Percentiles rank a stretch among this genome's conserved stretches.
Conservation (phyloP, 2,329 filamentous ascomycete genomes). For the Aureobasidium sp. region DNA sequence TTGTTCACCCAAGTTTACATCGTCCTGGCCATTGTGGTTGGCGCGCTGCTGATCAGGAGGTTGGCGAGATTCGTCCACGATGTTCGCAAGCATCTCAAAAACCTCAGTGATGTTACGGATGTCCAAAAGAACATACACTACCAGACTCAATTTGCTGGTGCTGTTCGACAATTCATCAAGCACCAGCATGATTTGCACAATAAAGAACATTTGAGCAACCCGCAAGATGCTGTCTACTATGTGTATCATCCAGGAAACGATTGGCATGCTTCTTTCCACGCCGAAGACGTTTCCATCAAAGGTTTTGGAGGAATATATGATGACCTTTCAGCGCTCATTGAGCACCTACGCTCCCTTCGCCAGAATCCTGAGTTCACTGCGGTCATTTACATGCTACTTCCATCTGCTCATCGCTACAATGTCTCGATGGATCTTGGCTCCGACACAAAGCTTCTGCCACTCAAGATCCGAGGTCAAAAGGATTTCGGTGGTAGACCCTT, state of each 20-base stretch:
- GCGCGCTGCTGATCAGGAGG: slow-evolving; percentile 9
- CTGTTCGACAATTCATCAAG: background rate
- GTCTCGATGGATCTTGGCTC: background rate
- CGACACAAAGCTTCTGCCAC: background rate
- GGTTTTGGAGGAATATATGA: background rate
- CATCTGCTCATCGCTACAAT: slow-evolving; percentile 1
- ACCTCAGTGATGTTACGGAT: slow-evolving; percentile 3
- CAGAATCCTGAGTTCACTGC: background rate
- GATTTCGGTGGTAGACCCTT: background rate
- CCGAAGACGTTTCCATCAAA: background rate
- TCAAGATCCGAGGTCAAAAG: slow-evolving; percentile 1
- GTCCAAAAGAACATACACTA: slow-evolving; percentile 2
- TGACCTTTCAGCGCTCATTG: background rate
- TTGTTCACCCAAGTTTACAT: slow-evolving; percentile 5
- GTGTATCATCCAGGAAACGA: slow-evolving; percentile 11
- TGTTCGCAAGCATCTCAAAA: background rate
- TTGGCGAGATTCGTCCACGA: slow-evolving; percentile 4
- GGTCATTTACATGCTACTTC: background rate
- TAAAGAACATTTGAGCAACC: background rate
- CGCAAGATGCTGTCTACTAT: slow-evolving; percentile 2
- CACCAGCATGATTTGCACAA: slow-evolving; percentile 7
- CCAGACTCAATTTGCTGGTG: slow-evolving; percentile 7
- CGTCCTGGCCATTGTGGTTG: slow-evolving; percentile 5
- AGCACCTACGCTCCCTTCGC: background rate
- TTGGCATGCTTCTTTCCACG: slow-evolving; percentile 6